Percentiles rank a stretch among this genome's conserved stretches.
phyloP scores from a whole-genome alignment of 176 grass and related monocot genomes.

The Zizania latifolia region DNA sequence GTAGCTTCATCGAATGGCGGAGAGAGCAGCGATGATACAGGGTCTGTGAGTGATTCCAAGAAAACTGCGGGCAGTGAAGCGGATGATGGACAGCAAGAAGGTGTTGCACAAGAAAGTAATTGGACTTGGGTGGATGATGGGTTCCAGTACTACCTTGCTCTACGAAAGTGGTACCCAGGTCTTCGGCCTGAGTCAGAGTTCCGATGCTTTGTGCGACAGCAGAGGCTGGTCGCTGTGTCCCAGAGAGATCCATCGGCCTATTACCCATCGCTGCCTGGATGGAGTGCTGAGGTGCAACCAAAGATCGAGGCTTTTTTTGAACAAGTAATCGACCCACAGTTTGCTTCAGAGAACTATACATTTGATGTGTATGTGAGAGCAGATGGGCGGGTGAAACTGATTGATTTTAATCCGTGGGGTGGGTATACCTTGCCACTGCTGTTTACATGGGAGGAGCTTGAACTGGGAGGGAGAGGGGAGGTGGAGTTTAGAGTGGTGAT shows the following conservation, averaged over 20 bases:
- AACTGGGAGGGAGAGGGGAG: slow-evolving; percentile 22
- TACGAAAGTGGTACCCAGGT: slow-evolving; percentile 71
- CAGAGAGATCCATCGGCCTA: slow-evolving; percentile 87
- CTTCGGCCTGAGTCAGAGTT: slow-evolving; percentile 84
- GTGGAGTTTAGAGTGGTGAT: slow-evolving; percentile 68
- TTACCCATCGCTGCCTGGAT: slow-evolving; percentile 60
- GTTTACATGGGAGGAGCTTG: slow-evolving; percentile 79
- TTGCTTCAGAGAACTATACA: slow-evolving; percentile 53
- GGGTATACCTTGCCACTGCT: slow-evolving; percentile 65
- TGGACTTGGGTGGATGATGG: slow-evolving; percentile 38
- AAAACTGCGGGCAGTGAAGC: background rate
- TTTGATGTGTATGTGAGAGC: slow-evolving; percentile 69
- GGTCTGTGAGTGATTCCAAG: background rate
- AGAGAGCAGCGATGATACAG: background rate
- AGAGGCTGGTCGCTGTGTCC: slow-evolving; percentile 47
- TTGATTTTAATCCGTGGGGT: slow-evolving; percentile 93
- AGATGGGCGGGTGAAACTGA: slow-evolving; percentile 48
- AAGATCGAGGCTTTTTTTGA: slow-evolving; percentile 52
- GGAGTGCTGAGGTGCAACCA: slow-evolving; percentile 35
- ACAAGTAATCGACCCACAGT: slow-evolving; percentile 45
- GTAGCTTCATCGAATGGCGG: background rate
- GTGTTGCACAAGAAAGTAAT: background rate
- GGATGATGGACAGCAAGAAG: background rate
- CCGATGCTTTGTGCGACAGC: slow-evolving; percentile 62
- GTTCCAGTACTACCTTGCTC: slow-evolving; percentile 64